Conservation (phyloP, 2,329 filamentous ascomycete species). For the Paecilomyces niveus region DNA sequence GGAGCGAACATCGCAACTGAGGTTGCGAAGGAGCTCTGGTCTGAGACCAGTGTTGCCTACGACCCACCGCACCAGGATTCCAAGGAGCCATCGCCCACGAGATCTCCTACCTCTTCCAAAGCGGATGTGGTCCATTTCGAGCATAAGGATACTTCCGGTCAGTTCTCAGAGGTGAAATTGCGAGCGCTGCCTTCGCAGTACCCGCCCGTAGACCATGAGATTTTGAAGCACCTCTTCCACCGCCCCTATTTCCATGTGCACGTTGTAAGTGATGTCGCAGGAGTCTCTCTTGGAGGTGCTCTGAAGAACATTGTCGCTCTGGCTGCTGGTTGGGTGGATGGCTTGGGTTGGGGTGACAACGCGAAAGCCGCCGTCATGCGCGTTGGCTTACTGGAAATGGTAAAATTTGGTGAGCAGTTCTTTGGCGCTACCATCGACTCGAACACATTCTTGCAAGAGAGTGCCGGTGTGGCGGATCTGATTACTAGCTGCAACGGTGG, state of each 20-base stretch:
- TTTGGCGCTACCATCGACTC: constrained; percentile 75
- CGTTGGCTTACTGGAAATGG: constrained; percentile 91
- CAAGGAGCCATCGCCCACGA: constrained; percentile 58
- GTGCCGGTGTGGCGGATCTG: constrained; percentile 51
- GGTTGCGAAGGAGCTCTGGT: constrained; percentile 93
- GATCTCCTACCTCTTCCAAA: constrained; percentile 46
- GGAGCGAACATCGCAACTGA: constrained; percentile 95
- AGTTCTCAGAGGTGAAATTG: constrained; percentile 61
- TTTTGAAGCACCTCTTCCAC: constrained; percentile 83
- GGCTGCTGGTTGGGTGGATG: constrained; percentile 90
- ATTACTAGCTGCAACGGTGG: constrained; percentile 91
- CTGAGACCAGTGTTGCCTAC: constrained; percentile 94
- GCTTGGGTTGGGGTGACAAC: constrained; percentile 95
- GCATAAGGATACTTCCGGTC: constrained; percentile 63
- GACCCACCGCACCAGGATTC: constrained; percentile 87
- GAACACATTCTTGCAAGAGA: constrained; percentile 88
- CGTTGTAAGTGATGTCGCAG: constrained; percentile 90
- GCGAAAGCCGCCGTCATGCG: constrained; percentile 99
- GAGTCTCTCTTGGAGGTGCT: constrained; percentile 87
- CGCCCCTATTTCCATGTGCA: constrained; percentile 96
- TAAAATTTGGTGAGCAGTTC: constrained; percentile 90
- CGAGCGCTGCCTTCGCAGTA: constrained; percentile 73
- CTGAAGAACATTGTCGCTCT: constrained; percentile 96
- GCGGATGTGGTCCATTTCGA: constrained; percentile 46
- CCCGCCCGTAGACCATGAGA: constrained; percentile 75